phyloP scores from a whole-genome alignment of 2,329 filamentous ascomycete genomes.

The Tympanopsis confertula region DNA sequence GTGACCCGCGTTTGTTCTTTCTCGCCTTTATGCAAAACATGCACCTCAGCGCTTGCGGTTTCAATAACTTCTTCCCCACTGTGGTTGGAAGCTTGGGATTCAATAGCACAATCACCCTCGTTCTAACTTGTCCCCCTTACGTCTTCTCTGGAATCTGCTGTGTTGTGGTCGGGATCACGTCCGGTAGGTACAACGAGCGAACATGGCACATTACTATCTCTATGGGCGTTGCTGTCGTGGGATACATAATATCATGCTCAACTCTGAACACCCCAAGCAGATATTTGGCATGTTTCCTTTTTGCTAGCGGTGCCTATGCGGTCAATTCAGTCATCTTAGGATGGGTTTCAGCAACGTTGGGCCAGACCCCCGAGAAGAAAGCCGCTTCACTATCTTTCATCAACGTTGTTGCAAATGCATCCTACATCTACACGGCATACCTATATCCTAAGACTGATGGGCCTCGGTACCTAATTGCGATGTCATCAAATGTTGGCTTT shows the following conservation, averaged over 20 bases:
- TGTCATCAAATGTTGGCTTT: constrained; percentile 18
- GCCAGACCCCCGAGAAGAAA: constrained; percentile 34
- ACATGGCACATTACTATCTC: constrained; percentile 32
- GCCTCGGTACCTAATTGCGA: constrained; percentile 27
- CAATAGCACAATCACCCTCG: constrained; percentile 28
- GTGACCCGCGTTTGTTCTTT: too few relatives aligned
- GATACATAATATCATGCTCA: constrained; percentile 20
- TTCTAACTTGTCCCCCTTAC: constrained; percentile 35
- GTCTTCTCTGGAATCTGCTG: constrained; percentile 28
- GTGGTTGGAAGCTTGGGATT: constrained; percentile 30
- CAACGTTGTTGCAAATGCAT: constrained; percentile 28
- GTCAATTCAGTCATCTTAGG: constrained; percentile 32
- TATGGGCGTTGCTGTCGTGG: constrained; percentile 25
- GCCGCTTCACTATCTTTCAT: constrained; percentile 27
- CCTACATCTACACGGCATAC: constrained; percentile 32
- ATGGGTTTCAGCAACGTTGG: constrained; percentile 26
- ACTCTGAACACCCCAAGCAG: constrained; percentile 14
- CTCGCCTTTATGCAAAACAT: too few relatives aligned
- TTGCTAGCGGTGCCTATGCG: constrained; percentile 19
- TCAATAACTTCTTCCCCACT: constrained; percentile 26
- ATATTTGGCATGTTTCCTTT: constrained; percentile 23
- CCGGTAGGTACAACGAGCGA: constrained; percentile 31
- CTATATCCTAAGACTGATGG: constrained; percentile 26
- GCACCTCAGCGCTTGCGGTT: too few relatives aligned
- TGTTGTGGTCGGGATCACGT: constrained; percentile 27